Evolutionary conservation across 1,284 basidiomycete species (phyloP).

Genomic region (Thecaphora frezii): DNA sequence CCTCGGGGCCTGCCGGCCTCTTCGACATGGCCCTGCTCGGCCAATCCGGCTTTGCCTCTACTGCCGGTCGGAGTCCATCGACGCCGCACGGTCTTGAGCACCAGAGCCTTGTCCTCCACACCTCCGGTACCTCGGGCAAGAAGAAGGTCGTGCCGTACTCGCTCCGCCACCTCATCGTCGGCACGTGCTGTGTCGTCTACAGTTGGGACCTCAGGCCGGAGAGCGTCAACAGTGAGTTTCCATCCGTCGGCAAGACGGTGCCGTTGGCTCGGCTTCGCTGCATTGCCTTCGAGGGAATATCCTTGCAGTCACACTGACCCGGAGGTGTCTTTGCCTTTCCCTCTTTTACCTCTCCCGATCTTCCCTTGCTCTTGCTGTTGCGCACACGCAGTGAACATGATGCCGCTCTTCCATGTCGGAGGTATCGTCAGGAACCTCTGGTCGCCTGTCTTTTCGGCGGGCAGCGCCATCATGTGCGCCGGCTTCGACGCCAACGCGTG

Average conservation of each 20-base stretch:
- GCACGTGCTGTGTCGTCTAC: constrained; percentile 55
- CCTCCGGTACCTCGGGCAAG: constrained; percentile 58
- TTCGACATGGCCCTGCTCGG: constrained; percentile 53
- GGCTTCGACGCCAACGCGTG: constrained; percentile 57
- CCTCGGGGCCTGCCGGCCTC: constrained; percentile 50
- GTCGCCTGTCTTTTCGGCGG: constrained; percentile 56
- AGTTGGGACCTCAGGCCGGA: constrained; percentile 55
- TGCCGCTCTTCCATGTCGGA: constrained; percentile 59
- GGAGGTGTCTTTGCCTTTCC: too few relatives aligned
- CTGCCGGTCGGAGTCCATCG: constrained; percentile 37
- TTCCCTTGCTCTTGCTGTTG: background rate
- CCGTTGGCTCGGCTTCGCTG: too few relatives aligned
- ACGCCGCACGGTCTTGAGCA: constrained; percentile 48
- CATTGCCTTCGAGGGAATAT: too few relatives aligned
- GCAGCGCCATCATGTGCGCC: constrained; percentile 57
- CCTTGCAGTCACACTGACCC: background rate
- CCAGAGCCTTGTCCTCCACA: constrained; percentile 57
- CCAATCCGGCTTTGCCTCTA: constrained; percentile 23
- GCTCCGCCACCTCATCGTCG: constrained; percentile 57
- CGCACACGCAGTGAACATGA: constrained; percentile 51
- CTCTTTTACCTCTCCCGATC: background rate
- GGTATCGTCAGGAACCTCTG: constrained; percentile 58
- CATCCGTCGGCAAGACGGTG: too few relatives aligned
- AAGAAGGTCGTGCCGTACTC: constrained; percentile 59
- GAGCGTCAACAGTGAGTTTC: constrained; percentile 50